Evolutionary conservation across 2,329 filamentous ascomycete genomes (phyloP), one percentile per base, ranked within the genome.

Genomic region (Penicillium oxalicum): DNA sequence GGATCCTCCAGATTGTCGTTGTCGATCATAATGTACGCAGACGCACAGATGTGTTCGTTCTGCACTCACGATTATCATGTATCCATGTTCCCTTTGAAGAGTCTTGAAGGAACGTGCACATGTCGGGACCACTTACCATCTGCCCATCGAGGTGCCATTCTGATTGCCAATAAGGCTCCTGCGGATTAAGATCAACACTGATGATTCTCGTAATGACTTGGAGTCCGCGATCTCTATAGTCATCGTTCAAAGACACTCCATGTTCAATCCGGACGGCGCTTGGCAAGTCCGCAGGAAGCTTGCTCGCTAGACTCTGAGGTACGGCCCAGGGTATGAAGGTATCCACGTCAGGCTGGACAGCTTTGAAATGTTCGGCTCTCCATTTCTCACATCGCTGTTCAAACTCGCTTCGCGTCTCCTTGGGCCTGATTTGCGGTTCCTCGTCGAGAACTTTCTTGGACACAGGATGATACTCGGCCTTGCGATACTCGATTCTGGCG

Each of bases 201-300:
- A 79, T 74, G 54, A 87, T 70, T 58, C 85, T 84, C 29, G 84
- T 75, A 43, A 86, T 81, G 33, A 86, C 64, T 56, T 87, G 83
- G 3, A 86, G 58, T 2, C 77, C 75, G 5, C 63, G 61, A 1
- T 71, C 57, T 7, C 61, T 55, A 50, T 71, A 76, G n/a, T 69
- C 56, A 7, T 61, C 49, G 28, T 55, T 58, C n/a, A 70, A 56
- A n/a, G 63, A 54, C 32, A 69, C 58, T 4, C 57, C 41, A 9
- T 56, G 55, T 38, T 62, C 55, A 26, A 66, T 57, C 1, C 64
- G 56, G 29, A 66, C 59, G 2, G 60, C 50, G 29, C 49, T 54
- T 4, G 57, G 54, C 13, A 65, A 47, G 25, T 63, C 58, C 33
- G 51, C 42, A 1, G 64, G 58, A 9, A 67, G 32, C 13, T 61